Conservation (phyloP, 345 rosid species). For the Bruguiera gymnorhiza region DNA sequence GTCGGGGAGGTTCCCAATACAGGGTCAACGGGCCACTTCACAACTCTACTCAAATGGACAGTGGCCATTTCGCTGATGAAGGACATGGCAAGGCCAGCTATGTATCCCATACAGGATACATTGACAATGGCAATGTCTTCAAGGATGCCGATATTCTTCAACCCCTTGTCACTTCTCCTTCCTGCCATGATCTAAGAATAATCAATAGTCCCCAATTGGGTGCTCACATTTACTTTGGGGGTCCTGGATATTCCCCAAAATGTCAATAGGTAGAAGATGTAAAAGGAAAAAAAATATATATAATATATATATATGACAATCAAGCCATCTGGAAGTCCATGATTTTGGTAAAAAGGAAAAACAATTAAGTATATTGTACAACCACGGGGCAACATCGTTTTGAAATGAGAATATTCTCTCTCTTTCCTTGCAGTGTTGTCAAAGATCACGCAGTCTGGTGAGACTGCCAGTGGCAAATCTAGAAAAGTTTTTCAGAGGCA, state of each 20-base stretch:
- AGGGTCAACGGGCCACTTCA: not conserved
- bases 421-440: no score
- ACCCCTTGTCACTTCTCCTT: not conserved
- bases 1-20: constrained; percentile 9
- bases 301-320: no score
- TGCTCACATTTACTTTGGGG: constrained; percentile 10
- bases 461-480: no score
- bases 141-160: not conserved
- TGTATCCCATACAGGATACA: not conserved
- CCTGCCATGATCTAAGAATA: not conserved
- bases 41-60: constrained; percentile 17
- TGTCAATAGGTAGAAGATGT: not conserved
- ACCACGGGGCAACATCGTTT: no score
- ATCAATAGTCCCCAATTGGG: not conserved
- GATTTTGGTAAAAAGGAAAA: no score
- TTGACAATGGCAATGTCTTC: not conserved
- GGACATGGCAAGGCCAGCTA: constrained; percentile 7
- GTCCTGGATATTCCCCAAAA: constrained; percentile 9
- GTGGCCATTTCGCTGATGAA: constrained; percentile 18
- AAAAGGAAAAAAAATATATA: no score
- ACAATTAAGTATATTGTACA: no score
- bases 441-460: no score
- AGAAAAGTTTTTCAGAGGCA: no score
- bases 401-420: no score
- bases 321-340: no score